Conservation (phyloP, 2,329 filamentous ascomycete species). For the Fusarium graminum region DNA sequence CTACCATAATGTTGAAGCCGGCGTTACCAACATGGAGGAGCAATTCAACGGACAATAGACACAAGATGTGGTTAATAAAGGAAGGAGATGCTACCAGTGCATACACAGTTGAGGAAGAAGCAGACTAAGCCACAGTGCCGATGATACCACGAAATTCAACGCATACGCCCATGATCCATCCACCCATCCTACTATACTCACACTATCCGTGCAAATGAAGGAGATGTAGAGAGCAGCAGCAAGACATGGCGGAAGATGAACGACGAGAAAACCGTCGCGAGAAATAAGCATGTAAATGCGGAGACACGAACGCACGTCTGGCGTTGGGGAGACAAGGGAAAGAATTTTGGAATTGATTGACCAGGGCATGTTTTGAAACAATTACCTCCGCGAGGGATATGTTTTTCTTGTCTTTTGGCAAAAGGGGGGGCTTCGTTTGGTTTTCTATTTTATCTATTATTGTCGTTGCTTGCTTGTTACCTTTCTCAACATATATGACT, state of each 20-base stretch:
- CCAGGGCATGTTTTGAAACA: conserved; percentile 16
- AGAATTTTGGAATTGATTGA: conserved; percentile 34
- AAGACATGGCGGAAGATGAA: conserved; percentile 28
- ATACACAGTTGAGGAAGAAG: conserved; percentile 37
- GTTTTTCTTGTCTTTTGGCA: conserved; percentile 19
- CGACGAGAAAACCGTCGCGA: conserved; percentile 12
- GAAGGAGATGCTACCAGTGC: conserved; percentile 36
- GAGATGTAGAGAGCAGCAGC: conserved; percentile 30
- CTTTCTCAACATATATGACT: conserved; percentile 40
- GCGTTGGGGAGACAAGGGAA: conserved; percentile 50
- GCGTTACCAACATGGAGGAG: conserved; percentile 56
- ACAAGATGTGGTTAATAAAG: conserved; percentile 53
- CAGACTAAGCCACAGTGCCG: conserved; percentile 44
- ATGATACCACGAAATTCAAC: conserved; percentile 56
- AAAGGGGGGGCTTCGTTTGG: conserved; percentile 19
- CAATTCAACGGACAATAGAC: conserved; percentile 55
- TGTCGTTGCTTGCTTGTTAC: conserved; percentile 13
- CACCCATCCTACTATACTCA: conserved; percentile 30
- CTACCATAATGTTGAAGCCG: conserved; percentile 90
- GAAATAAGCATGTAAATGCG: conserved; percentile 35
- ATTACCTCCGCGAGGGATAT: conserved; percentile 8
- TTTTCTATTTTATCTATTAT: conserved; percentile 10
- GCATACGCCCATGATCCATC: conserved; percentile 41
- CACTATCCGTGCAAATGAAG: conserved; percentile 37
- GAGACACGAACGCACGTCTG: conserved; percentile 45